Base-by-base conservation (phyloP, 1,139 yeast genomes). In the Lodderomyces pseudojiufengensis region DNA sequence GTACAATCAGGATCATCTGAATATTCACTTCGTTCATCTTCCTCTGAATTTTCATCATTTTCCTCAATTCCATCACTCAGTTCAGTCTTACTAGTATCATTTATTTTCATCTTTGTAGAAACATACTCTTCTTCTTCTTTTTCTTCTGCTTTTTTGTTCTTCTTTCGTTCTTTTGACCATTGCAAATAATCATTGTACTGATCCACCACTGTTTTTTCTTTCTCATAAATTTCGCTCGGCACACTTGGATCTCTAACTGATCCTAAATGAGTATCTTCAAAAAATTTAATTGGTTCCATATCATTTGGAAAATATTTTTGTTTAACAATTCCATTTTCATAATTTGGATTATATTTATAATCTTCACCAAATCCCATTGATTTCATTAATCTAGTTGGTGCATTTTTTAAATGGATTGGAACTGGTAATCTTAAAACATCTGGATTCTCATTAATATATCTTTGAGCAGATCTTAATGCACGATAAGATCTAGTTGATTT, bases 361-460 rank as follows among this genome's bases (percentile, higher is more conserved):
- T 79, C 80, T 38, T 80, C 76, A 9, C 87, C 84, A 53, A 88
- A 90, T 0, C 95, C 97, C 45, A 90, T 54, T 35, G 86, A 95
- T 42, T 78, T 74, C 98, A 92, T 90, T 36, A 94, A 65, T 46
- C 68, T 73, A 0, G 98, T 94, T 1, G 98, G 98, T 0, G 98
- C 97, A 57, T 92, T 92, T 42, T 97, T 70, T 25, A 92, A 65
- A 57, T 92, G 97, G 48, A 83, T 47, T 0, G 95, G 95, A 3
- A 85, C 78, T 6, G 80, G 79, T 16, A 80, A 67, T 26, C 74
- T 69, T 3, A 82, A 76, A 22, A 82, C 61, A n/a, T 75, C 78
- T 0, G 87, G 85, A 27, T 80, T 79, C 33, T 70, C 75, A 25
- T 63, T 63, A 21, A 86, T 58, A 46, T 77, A 63, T 0, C 65